Percentiles rank a stretch among this genome's conserved stretches.
These are phyloP conservation scores for Metschnikowia lunata DNA, from an alignment of 805 yeast species.

Conservation along the genomic window DNA sequence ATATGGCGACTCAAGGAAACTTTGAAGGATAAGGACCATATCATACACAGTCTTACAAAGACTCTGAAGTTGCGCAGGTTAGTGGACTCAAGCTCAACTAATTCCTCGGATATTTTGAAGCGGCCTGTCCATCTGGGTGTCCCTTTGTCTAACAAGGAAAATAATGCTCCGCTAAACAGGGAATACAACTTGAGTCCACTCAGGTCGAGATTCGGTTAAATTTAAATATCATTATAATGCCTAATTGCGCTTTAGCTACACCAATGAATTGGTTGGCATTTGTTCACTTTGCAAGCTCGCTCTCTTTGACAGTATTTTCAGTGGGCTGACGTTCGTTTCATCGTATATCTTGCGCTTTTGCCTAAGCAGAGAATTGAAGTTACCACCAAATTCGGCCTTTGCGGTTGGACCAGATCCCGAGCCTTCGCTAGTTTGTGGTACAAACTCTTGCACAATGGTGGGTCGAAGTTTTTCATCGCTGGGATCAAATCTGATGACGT, in stretches of 20 bases:
- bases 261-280: slow-evolving; percentile 26
- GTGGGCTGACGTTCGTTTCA: slow-evolving; percentile 15
- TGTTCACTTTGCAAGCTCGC: slow-evolving; percentile 27
- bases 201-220: not conserved
- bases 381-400: slow-evolving; percentile 23
- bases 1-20: slow-evolving; percentile 58
- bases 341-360: slow-evolving; percentile 26
- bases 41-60: slow-evolving; percentile 68
- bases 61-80: slow-evolving; percentile 54
- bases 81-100: slow-evolving; percentile 30
- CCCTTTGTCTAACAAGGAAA: slow-evolving; percentile 9
- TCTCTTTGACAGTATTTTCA: slow-evolving; percentile 19
- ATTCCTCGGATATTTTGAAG: slow-evolving; percentile 6
- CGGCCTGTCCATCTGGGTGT: slow-evolving; percentile 12
- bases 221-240: not conserved
- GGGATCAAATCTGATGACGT: slow-evolving; percentile 24
- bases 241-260: not conserved
- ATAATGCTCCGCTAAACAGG: slow-evolving; percentile 5
- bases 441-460: slow-evolving; percentile 15
- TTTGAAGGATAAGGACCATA: slow-evolving; percentile 69
- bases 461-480: slow-evolving; percentile 29
- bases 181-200: slow-evolving; percentile 13
- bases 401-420: not conserved
- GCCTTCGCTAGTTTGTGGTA: not conserved
- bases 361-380: slow-evolving; percentile 25